Evolutionary conservation across 768 basidiomycete genomes (phyloP).

Genomic region (Lentinula detonsa): DNA sequence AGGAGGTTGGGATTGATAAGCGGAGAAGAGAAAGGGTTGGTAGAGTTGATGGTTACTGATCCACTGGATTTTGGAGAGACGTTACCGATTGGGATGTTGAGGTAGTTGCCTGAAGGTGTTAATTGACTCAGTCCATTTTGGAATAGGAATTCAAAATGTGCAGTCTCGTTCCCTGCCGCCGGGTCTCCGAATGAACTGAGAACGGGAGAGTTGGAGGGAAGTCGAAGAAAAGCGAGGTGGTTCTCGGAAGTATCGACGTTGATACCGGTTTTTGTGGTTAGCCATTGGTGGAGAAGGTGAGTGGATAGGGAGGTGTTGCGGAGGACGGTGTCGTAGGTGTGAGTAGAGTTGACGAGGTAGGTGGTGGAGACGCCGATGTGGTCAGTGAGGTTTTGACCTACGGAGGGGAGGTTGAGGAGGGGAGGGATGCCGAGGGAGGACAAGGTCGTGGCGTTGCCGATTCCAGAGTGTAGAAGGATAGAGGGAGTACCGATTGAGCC

Average conservation of each 20-base stretch:
- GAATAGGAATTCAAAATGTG: constrained; percentile 28
- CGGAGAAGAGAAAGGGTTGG: constrained; percentile 33
- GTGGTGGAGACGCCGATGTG: constrained; percentile 19
- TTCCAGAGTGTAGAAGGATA: constrained; percentile 27
- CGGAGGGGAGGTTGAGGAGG: constrained; percentile 19
- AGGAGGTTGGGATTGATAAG: constrained; percentile 40
- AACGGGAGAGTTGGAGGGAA: constrained; percentile 16
- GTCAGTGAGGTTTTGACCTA: constrained; percentile 27
- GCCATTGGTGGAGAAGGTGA: constrained; percentile 22
- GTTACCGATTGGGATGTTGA: constrained; percentile 4
- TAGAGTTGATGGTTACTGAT: constrained; percentile 26
- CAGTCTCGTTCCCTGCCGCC: constrained; percentile 23
- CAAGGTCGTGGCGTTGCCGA: constrained; percentile 20
- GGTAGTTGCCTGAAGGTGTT: not conserved
- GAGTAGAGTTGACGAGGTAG: constrained; percentile 20
- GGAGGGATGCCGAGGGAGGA: constrained; percentile 16
- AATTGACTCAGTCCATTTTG: constrained; percentile 8
- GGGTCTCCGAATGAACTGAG: constrained; percentile 20
- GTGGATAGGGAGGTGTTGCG: constrained; percentile 16
- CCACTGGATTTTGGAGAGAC: constrained; percentile 23
- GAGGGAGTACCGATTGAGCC: constrained; percentile 29
- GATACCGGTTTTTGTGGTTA: constrained; percentile 20
- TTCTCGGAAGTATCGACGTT: constrained; percentile 16
- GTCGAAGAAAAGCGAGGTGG: constrained; percentile 20
- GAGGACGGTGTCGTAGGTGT: constrained; percentile 20